Conservation (phyloP, 1,139 yeast genomes). For the Kodamaea sp. region DNA sequence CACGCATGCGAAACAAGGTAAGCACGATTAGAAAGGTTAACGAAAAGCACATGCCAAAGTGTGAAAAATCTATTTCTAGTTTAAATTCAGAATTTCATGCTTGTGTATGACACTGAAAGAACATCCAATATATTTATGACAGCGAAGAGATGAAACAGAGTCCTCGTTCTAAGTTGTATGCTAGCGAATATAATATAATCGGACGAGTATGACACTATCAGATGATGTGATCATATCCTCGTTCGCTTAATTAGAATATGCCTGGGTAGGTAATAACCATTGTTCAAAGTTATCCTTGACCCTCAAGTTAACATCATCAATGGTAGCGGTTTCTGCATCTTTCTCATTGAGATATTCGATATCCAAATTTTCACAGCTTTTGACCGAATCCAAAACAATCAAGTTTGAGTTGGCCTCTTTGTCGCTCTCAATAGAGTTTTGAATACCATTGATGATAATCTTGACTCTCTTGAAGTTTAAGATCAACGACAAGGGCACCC, state of each 20-base stretch:
- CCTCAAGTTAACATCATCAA: constrained; percentile 40
- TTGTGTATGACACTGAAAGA: too few relatives aligned
- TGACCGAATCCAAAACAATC: constrained; percentile 35
- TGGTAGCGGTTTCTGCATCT: constrained; percentile 25
- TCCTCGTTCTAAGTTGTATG: background rate
- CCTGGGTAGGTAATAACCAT: constrained; percentile 38
- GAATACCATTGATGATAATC: constrained; percentile 47
- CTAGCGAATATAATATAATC: background rate
- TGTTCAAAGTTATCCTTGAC: constrained; percentile 45
- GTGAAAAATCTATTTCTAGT: too few relatives aligned
- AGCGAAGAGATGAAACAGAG: too few relatives aligned
- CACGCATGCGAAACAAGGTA: too few relatives aligned
- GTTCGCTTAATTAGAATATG: constrained; percentile 4
- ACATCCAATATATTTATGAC: too few relatives aligned
- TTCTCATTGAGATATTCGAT: constrained; percentile 32
- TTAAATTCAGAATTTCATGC: too few relatives aligned
- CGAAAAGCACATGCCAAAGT: too few relatives aligned
- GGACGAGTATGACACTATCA: background rate
- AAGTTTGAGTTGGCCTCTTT: constrained; percentile 22
- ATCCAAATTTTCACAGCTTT: constrained; percentile 42
- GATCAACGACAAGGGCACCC: constrained; percentile 62
- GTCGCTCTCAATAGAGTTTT: constrained; percentile 29
- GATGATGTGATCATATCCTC: constrained; percentile 2
- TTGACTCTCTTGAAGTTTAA: constrained; percentile 76
- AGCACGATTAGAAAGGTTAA: too few relatives aligned